Evolutionary conservation across 495 filamentous ascomycete species (phyloP).

Genomic region (Aspergillus avenaceus): DNA sequence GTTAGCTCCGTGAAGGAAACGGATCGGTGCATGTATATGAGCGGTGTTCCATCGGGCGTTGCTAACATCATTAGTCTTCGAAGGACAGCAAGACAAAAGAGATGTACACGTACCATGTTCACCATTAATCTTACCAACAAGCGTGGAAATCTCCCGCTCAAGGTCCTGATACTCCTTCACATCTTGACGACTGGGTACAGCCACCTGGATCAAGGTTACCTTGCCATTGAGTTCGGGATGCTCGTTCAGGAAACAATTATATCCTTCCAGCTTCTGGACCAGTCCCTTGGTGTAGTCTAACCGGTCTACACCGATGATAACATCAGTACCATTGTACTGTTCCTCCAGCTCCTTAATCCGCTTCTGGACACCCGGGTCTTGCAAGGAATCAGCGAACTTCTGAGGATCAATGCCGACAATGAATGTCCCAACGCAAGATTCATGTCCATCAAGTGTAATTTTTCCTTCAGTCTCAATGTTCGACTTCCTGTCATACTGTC

Average conservation of each 20-base stretch:
- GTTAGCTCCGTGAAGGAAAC: conserved; percentile 86
- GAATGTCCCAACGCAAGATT: conserved; percentile 74
- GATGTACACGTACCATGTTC: conserved; percentile 33
- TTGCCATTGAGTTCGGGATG: conserved; percentile 91
- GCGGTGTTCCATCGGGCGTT: conserved; percentile 87
- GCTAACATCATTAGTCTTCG: conserved; percentile 35
- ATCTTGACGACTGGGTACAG: conserved; percentile 85
- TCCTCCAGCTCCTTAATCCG: conserved; percentile 73
- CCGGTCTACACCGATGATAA: conserved; percentile 90
- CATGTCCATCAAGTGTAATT: conserved; percentile 70
- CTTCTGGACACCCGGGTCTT: conserved; percentile 68
- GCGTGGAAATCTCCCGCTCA: conserved; percentile 80
- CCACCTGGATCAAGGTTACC: conserved; percentile 88
- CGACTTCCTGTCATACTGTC: conserved; percentile 10
- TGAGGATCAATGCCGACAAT: conserved; percentile 92
- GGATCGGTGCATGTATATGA: conserved; percentile 91
- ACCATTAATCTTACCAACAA: conserved; percentile 89
- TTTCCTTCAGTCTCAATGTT: conserved; percentile 51
- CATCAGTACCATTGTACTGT: conserved; percentile 79
- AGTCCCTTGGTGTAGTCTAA: conserved; percentile 96
- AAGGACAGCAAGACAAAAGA: not conserved
- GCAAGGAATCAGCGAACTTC: conserved; percentile 75
- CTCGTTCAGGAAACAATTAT: conserved; percentile 85
- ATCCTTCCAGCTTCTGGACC: conserved; percentile 88
- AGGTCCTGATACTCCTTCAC: conserved; percentile 96